Base-by-base conservation (phyloP, 2,329 filamentous ascomycete species). In the Aspergillus sp. region DNA sequence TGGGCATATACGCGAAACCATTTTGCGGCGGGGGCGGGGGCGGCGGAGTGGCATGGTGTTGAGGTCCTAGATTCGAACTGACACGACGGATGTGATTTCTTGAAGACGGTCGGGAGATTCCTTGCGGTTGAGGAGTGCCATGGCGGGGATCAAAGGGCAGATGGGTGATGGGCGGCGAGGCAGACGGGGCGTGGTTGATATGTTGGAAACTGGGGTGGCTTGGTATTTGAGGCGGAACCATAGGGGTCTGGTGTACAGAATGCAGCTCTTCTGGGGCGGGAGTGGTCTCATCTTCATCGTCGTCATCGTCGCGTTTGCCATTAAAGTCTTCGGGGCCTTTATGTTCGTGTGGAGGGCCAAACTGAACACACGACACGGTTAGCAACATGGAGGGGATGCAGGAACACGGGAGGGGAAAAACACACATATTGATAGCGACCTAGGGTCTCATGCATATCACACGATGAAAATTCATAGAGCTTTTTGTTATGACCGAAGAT, bases 401-500 rank as follows among this genome's bases (percentile, higher is more conserved):
- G 26, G 30, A 46, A 40, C 26, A 46, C 34, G 39, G 11, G 41
- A 46, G 35, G 39, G 11, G 41, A 13, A 12, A 43, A 40, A 81
- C 89, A 60, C 75, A 96, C 91, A 69, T 90, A 95, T 81, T 90
- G 85, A 64, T 95, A 94, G 65, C 89, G 81, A 40, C 81, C 80
- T 54, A 98, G 82, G 39, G 94, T 87, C 52, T 96, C 89, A 65
- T 85, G 85, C 79, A 98, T 95, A 67, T 96, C 89, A 57, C 82
- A 77, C 12, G 91, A 97, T 9, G 90, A 97, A 68, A 95, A 98
- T 69, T 98, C 90, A 70, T 97, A 96, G 27, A 98, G 79, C 73
- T 97, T 97, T 78, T 97, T 98, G 71, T 98, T 98, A 72, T 88
- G 90, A 52, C 91, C 91, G 64, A 97, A 97, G 61, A 98, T 96